These are phyloP conservation scores for Lachancea kluyveri DNA, from an alignment of 805 yeast species.

Conservation along the genomic window DNA sequence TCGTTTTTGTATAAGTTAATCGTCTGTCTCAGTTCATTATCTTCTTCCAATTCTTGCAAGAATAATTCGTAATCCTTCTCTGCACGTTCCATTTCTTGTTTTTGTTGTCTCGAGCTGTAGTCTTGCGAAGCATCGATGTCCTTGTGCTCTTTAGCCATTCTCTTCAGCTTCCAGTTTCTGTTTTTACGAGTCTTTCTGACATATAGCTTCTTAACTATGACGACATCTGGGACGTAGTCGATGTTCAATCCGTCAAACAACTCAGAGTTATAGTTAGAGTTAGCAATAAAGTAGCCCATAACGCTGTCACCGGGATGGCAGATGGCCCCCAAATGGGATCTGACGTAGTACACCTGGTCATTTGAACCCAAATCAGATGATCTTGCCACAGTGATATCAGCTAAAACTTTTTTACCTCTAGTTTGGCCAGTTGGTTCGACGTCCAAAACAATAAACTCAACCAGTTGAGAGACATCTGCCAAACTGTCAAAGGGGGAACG, in stretches of 20 bases:
- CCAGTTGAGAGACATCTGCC: conserved; percentile 66
- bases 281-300: conserved; percentile 81
- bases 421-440: conserved; percentile 86
- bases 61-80: conserved; percentile 92
- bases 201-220: conserved; percentile 83
- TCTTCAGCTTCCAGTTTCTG: conserved; percentile 87
- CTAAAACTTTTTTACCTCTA: conserved; percentile 72
- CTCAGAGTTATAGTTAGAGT: conserved; percentile 84
- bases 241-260: conserved; percentile 66
- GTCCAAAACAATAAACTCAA: conserved; percentile 86
- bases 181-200: conserved; percentile 68
- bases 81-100: conserved; percentile 84
- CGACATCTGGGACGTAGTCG: conserved; percentile 73
- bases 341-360: conserved; percentile 73
- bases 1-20: conserved; percentile 79
- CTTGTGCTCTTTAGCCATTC: conserved; percentile 95
- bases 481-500: conserved; percentile 73
- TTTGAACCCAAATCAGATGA: conserved; percentile 82
- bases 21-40: conserved; percentile 85
- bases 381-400: conserved; percentile 89
- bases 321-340: conserved; percentile 90
- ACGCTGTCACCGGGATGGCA: conserved; percentile 96
- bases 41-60: conserved; percentile 97
- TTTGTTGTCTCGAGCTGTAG: conserved; percentile 59
- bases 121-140: conserved; percentile 75